Evolutionary conservation across 768 basidiomycete genomes (phyloP).

Genomic region (Boletus sp.): DNA sequence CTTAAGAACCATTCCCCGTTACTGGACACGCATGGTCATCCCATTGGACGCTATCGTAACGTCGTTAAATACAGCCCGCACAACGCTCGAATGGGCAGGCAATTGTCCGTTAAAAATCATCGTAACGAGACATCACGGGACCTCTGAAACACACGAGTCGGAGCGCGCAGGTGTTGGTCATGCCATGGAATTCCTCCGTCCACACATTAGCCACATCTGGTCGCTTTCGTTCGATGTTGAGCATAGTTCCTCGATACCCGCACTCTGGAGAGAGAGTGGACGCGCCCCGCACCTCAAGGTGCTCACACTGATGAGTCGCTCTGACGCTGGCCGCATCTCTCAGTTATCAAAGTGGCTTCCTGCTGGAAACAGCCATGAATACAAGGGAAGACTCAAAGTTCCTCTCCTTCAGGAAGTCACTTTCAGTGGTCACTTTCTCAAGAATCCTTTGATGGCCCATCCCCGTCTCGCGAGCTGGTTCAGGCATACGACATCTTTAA

Average conservation of each 20-base stretch:
- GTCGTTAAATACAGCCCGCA: background rate
- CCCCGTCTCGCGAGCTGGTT: slow-evolving; percentile 6
- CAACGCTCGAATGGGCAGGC: slow-evolving; percentile 2
- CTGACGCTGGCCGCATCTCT: background rate
- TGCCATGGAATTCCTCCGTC: slow-evolving; percentile 2
- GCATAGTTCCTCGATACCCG: background rate
- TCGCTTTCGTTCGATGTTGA: slow-evolving; percentile 8
- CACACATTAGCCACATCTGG: background rate
- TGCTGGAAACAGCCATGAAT: background rate
- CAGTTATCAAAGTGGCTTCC: background rate
- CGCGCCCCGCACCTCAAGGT: background rate
- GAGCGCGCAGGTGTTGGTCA: background rate
- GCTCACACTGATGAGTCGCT: slow-evolving; percentile 2
- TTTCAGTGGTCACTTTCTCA: slow-evolving; percentile 3
- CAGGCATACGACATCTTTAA: slow-evolving; percentile 1
- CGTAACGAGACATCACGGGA: slow-evolving; percentile 2
- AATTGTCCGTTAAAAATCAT: slow-evolving; percentile 1
- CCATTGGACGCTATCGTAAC: background rate
- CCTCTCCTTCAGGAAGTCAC: slow-evolving; percentile 1
- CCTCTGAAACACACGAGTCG: background rate
- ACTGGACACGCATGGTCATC: slow-evolving; percentile 11
- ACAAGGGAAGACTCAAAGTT: slow-evolving; percentile 2
- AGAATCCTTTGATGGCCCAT: slow-evolving; percentile 1
- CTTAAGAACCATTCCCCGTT: background rate
- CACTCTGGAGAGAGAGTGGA: slow-evolving; percentile 9